phyloP scores from a whole-genome alignment of 352 stramenopile genomes.

The Globisporangium cylindrosporum region DNA sequence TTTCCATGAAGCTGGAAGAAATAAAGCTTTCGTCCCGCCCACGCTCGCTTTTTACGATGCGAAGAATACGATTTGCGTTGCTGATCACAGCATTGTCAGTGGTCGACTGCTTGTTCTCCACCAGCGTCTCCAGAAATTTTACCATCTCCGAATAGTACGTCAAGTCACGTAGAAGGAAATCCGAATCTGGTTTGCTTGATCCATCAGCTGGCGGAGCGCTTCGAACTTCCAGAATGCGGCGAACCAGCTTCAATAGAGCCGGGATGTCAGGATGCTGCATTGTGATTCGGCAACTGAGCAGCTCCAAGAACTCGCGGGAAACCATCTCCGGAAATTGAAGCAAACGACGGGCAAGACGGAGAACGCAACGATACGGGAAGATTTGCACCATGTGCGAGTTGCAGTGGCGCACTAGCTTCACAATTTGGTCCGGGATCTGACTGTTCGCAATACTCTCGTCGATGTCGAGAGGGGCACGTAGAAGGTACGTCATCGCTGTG shows the following conservation, averaged over 20 bases:
- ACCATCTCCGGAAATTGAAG: constrained; percentile 64
- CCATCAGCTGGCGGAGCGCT: constrained; percentile 27
- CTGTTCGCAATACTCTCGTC: constrained; percentile 67
- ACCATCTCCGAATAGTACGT: constrained; percentile 67
- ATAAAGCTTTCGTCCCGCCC: constrained; percentile 45
- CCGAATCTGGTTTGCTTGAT: constrained; percentile 28
- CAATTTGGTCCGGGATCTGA: constrained; percentile 64
- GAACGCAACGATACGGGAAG: constrained; percentile 68
- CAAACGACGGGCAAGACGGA: constrained; percentile 59
- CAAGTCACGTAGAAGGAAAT: constrained; percentile 60
- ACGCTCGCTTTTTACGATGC: constrained; percentile 64
- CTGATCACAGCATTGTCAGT: constrained; percentile 51
- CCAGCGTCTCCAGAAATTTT: constrained; percentile 44
- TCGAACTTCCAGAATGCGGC: constrained; percentile 68
- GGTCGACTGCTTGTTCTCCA: constrained; percentile 41
- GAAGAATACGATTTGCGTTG: constrained; percentile 73
- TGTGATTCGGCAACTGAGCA: constrained; percentile 70
- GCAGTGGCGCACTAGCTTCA: constrained; percentile 73
- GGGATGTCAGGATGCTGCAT: constrained; percentile 71
- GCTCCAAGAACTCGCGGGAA: constrained; percentile 68
- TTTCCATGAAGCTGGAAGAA: constrained; percentile 61
- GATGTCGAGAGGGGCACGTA: constrained; percentile 60
- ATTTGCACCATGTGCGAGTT: constrained; percentile 66
- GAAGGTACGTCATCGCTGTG: constrained; percentile 65
- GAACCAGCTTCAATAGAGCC: constrained; percentile 63